Evolutionary conservation across 1,139 yeast genomes (phyloP).

Genomic region (Kluyveromyces sp.): DNA sequence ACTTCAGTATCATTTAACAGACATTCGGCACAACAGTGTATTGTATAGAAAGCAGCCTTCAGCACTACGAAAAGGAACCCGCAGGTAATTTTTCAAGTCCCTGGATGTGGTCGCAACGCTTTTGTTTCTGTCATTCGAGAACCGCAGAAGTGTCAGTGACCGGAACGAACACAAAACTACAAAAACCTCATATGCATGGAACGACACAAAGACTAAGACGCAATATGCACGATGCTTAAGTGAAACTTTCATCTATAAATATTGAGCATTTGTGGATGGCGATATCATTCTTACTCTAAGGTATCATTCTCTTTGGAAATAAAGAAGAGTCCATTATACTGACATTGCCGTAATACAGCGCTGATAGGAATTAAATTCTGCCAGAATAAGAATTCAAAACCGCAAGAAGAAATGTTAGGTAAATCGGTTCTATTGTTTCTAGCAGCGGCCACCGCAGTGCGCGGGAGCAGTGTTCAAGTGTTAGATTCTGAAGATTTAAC

Average conservation of each 20-base stretch:
- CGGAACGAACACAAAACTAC: background rate
- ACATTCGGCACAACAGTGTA: background rate
- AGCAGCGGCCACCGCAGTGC: background rate
- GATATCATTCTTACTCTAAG: background rate
- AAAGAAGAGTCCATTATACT: background rate
- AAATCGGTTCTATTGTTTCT: background rate
- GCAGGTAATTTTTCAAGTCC: too few relatives aligned
- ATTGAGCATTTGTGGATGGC: background rate
- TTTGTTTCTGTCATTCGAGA: too few relatives aligned
- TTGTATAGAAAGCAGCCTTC: too few relatives aligned
- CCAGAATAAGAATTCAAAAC: too few relatives aligned
- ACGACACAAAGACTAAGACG: background rate
- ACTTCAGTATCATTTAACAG: background rate
- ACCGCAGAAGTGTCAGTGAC: background rate
- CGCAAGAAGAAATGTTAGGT: too few relatives aligned
- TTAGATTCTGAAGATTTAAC: background rate
- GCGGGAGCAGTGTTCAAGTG: background rate
- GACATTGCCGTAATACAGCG: background rate
- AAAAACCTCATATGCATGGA: background rate
- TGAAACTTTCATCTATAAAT: background rate
- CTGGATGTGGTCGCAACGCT: too few relatives aligned
- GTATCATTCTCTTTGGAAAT: background rate
- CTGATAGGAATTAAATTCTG: background rate
- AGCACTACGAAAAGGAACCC: too few relatives aligned
- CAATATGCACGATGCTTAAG: too few relatives aligned